Percentiles rank a stretch among this genome's conserved stretches.
Evolutionary conservation across 805 yeast species (phyloP).

Genomic region (Candida nonsorbophila): DNA sequence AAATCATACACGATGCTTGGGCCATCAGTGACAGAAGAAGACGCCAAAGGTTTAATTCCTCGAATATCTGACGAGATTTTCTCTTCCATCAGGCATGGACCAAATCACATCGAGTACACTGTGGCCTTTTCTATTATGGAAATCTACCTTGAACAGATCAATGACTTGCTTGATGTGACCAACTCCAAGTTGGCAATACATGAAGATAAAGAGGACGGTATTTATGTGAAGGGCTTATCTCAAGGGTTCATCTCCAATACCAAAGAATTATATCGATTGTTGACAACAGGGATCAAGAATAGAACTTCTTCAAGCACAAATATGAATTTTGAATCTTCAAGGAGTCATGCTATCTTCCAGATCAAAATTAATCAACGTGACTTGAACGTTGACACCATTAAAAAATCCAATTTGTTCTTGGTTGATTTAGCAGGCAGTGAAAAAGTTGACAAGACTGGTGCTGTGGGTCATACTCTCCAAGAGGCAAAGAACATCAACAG

Average conservation of each 20-base stretch:
- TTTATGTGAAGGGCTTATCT: conserved; percentile 66
- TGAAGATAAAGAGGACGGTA: conserved; percentile 60
- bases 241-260: conserved; percentile 55
- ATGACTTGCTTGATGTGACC: conserved; percentile 56
- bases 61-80: conserved; percentile 66
- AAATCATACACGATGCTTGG: conserved; percentile 80
- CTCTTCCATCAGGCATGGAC: conserved; percentile 40
- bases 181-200: conserved; percentile 44
- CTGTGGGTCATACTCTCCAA: conserved; percentile 63
- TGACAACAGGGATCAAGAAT: conserved; percentile 52
- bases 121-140: conserved; percentile 75
- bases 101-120: conserved; percentile 52
- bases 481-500: conserved; percentile 83
- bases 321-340: conserved; percentile 68
- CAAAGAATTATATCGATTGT: conserved; percentile 51
- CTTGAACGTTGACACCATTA: conserved; percentile 48
- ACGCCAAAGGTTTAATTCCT: conserved; percentile 60
- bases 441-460: conserved; percentile 72
- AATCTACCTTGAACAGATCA: conserved; percentile 70
- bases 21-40: conserved; percentile 22
- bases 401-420: conserved; percentile 59
- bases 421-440: conserved; percentile 91
- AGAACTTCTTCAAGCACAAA: conserved; percentile 59
- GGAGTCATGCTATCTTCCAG: conserved; percentile 78
- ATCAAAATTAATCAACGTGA: conserved; percentile 61